Conservation (phyloP, 805 yeast species). For the Starmerella powellii region DNA sequence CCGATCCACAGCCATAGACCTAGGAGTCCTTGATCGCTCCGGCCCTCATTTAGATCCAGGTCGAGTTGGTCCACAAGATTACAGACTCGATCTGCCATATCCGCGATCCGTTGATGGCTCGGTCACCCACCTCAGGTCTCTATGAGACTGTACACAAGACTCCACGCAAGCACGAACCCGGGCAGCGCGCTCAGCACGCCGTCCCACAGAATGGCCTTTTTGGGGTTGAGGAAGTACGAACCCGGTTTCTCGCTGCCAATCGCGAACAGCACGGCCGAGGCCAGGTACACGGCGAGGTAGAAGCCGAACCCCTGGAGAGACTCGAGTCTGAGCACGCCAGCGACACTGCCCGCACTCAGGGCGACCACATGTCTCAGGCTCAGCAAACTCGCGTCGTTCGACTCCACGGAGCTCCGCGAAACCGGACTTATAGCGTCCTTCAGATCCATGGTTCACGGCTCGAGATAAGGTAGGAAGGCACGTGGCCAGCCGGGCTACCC, state of each 20-base stretch:
- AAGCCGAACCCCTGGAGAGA: constrained; percentile 39
- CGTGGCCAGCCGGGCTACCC: background rate
- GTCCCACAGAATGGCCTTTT: constrained; percentile 5
- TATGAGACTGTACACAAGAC: constrained; percentile 19
- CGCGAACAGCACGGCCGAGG: constrained; percentile 23
- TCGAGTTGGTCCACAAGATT: too few species aligned
- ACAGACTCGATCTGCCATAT: too few species aligned
- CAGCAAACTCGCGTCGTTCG: constrained; percentile 10
- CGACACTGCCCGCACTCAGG: constrained; percentile 40
- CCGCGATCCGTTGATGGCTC: too few species aligned
- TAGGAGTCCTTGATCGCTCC: too few species aligned
- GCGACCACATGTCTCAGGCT: constrained; percentile 38
- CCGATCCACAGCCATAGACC: too few species aligned
- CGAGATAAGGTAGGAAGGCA: too few species aligned
- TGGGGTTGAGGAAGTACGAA: constrained; percentile 6
- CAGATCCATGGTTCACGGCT: constrained; percentile 5
- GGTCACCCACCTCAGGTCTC: constrained; percentile 7
- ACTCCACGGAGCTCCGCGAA: constrained; percentile 1
- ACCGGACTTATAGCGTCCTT: constrained; percentile 11
- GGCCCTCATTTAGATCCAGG: too few species aligned
- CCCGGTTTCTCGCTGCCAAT: constrained; percentile 1
- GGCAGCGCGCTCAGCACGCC: constrained; percentile 18
- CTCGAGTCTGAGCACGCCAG: constrained; percentile 44
- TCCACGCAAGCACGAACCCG: constrained; percentile 23
- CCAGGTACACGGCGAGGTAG: constrained; percentile 26